phyloP scores from a whole-genome alignment of 2,329 filamentous ascomycete species.

The Dactylonectria macrodidyma region DNA sequence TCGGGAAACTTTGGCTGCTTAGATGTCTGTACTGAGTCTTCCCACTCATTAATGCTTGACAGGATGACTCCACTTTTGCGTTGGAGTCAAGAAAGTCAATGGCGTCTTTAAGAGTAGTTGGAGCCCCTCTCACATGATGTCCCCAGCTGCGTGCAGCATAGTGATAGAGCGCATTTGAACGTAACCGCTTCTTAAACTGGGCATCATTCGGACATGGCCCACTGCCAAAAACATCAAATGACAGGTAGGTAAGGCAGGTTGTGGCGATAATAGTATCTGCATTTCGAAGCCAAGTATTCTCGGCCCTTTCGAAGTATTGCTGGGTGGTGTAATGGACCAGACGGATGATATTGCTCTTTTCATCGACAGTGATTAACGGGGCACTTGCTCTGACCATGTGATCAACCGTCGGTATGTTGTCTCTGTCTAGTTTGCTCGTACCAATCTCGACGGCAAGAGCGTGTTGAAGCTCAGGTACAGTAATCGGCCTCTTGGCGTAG shows the following conservation, averaged over 20 bases:
- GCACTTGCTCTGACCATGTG: too few species aligned
- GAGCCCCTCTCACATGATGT: slow-evolving; percentile 44
- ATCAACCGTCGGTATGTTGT: too few species aligned
- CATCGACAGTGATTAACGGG: too few species aligned
- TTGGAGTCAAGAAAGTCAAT: slow-evolving; percentile 37
- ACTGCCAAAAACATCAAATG: slow-evolving; percentile 44
- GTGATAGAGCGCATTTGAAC: slow-evolving; percentile 44
- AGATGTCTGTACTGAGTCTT: neutral
- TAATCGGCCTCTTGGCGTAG: too few species aligned
- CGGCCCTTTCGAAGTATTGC: slow-evolving; percentile 56
- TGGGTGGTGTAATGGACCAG: slow-evolving; percentile 62
- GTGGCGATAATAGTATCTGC: slow-evolving; percentile 46
- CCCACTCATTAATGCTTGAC: slow-evolving; percentile 21
- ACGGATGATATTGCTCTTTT: slow-evolving; percentile 52
- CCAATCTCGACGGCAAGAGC: too few species aligned
- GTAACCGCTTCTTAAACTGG: slow-evolving; percentile 42
- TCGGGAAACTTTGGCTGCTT: too few species aligned
- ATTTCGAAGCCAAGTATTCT: slow-evolving; percentile 50
- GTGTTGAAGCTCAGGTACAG: too few species aligned
- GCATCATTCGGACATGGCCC: slow-evolving; percentile 20
- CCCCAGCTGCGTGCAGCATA: slow-evolving; percentile 55
- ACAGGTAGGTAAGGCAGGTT: slow-evolving; percentile 40
- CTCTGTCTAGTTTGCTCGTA: too few species aligned
- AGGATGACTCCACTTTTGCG: slow-evolving; percentile 32
- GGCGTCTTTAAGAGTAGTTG: neutral